Base-by-base conservation (phyloP, 352 stramenopile species). In the Aphanomyces cochlioides region DNA sequence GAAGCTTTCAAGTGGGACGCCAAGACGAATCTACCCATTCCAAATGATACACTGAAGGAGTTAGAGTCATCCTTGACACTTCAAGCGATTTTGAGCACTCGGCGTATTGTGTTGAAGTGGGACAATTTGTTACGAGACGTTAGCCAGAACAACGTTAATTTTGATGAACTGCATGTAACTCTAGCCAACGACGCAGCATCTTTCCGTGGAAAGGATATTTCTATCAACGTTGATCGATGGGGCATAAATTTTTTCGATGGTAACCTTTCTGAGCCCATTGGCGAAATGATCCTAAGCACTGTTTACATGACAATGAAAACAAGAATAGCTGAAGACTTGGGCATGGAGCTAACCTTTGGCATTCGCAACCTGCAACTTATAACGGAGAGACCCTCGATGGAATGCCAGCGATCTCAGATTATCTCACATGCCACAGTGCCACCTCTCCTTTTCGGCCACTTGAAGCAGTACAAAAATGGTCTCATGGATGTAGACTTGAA, bases 1-100 rank as follows among this genome's bases (percentile, higher is more conserved):
- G n/a, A 45, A n/a, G 64, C 48, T 13, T 63, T 70, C 39, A 70
- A 70, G 54, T 70, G 64, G 64, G 64, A 70, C 54, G 19, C 43
- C 39, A 53, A 45, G 3, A 36, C 64, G 8, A 54, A 70, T 5
- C 40, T 47, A 10, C 47, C 47, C 36, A 21, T 19, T n/a, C 37
- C 64, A 12, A 38, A 17, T 40, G 43, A 6, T 3, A 34, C 47
- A n/a, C 17, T 70, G 6, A 70, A n/a, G 12, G 64, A 70, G 1
- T 28, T 70, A 4, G 64, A 70, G 34, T 40, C 19, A 6, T 40
- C 54, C 6, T 37, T 61, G 19, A 61, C 54, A 37, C 37, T 61
- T 12, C 15, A 28, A 10, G 53, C 3, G n/a, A 60, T 53, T 13
- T 17, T 61, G 6, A 50, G 37, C 5, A n/a, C 61, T n/a, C 43